Conservation (phyloP, 2,329 filamentous ascomycete species). For the Hypoxylon sp. region DNA sequence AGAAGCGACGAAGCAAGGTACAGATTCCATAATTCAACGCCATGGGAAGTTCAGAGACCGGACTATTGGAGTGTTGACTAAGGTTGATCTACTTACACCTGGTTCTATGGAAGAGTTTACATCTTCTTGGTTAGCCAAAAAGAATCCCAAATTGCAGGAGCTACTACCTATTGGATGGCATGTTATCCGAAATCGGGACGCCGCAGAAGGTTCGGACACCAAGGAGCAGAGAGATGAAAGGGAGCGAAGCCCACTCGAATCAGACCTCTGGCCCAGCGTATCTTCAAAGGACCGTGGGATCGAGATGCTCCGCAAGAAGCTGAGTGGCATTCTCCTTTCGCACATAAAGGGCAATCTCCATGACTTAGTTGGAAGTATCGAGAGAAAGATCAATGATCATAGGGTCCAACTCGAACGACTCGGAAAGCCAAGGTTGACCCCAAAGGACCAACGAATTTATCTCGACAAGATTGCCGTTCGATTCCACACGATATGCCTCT, state of each 20-base stretch:
- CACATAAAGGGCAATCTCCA: constrained; percentile 53
- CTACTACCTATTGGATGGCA: constrained; percentile 66
- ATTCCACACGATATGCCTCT: constrained; percentile 57
- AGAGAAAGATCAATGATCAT: constrained; percentile 41
- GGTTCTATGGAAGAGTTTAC: constrained; percentile 59
- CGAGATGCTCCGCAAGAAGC: constrained; percentile 55
- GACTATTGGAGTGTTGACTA: constrained; percentile 72
- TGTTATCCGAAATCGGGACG: constrained; percentile 64
- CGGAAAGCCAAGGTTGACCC: constrained; percentile 49
- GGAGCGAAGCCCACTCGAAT: constrained; percentile 55
- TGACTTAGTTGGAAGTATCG: constrained; percentile 50
- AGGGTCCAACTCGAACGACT: constrained; percentile 43
- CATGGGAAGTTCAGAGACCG: constrained; percentile 62
- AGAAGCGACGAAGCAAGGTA: constrained; percentile 67
- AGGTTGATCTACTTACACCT: constrained; percentile 63
- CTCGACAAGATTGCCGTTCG: constrained; percentile 56
- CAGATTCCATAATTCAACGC: constrained; percentile 62
- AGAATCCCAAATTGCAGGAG: constrained; percentile 52
- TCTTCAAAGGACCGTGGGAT: constrained; percentile 55
- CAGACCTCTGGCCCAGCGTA: constrained; percentile 51
- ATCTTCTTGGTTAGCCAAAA: constrained; percentile 57
- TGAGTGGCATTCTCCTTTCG: constrained; percentile 56
- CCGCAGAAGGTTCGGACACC: constrained; percentile 49
- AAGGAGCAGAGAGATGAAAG: constrained; percentile 52
- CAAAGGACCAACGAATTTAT: constrained; percentile 53